Conservation (phyloP, 768 basidiomycete species). For the Imleria badia region DNA sequence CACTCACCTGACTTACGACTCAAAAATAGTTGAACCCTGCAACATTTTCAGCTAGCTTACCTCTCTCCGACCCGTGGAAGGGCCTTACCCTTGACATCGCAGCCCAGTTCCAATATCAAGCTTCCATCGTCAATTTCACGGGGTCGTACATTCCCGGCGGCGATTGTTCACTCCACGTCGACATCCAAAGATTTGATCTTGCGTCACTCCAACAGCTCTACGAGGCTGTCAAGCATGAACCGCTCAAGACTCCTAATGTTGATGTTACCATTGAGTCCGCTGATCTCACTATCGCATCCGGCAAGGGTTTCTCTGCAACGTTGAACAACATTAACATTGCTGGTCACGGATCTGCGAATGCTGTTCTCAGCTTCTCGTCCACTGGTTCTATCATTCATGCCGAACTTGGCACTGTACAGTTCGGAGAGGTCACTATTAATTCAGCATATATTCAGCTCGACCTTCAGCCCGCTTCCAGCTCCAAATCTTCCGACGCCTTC, state of each 20-base stretch:
- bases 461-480: slow-evolving; percentile 1
- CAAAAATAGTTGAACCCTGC: slow-evolving; percentile 2
- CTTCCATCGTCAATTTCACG: not conserved
- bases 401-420: not conserved
- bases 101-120: not conserved
- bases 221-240: not conserved
- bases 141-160: not conserved
- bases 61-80: slow-evolving; percentile 1
- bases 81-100: not conserved
- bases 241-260: not conserved
- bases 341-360: not conserved
- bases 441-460: slow-evolving; percentile 6
- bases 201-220: not conserved
- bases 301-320: not conserved
- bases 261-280: slow-evolving; percentile 6
- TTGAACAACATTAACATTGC: slow-evolving; percentile 1
- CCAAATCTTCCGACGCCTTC: not conserved
- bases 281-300: not conserved
- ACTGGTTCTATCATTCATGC: slow-evolving; percentile 1
- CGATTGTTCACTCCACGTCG: not conserved
- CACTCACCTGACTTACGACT: not conserved
- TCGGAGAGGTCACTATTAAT: not conserved
- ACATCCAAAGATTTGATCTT: not conserved
- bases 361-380: not conserved
- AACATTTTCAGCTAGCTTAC: not conserved